Evolutionary conservation across 805 yeast genomes (phyloP).

Genomic region (Cyberlindnera lachancei): DNA sequence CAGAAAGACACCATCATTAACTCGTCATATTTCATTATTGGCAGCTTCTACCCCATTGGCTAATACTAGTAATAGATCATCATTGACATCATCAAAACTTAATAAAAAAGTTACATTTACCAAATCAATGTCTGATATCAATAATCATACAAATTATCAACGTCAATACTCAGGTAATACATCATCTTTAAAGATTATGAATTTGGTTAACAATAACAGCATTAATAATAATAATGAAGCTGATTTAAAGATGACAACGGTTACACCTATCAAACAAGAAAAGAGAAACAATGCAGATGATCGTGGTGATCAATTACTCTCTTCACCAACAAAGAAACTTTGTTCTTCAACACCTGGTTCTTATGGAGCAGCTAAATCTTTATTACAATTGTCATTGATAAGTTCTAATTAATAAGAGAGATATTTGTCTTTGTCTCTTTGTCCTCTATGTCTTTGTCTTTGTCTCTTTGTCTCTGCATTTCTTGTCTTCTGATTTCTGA

Average conservation of each 20-base stretch:
- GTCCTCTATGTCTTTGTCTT: background rate
- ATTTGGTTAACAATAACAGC: too few relatives aligned
- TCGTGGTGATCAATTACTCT: slow-evolving; percentile 20
- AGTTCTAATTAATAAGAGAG: slow-evolving; percentile 14
- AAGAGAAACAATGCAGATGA: slow-evolving; percentile 18
- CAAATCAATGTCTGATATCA: slow-evolving; percentile 5
- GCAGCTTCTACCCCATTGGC: slow-evolving; percentile 27
- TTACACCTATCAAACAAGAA: slow-evolving; percentile 19
- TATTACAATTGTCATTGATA: slow-evolving; percentile 31
- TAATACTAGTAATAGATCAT: slow-evolving; percentile 13
- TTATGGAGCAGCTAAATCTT: slow-evolving; percentile 40
- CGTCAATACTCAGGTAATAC: background rate
- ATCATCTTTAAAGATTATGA: background rate
- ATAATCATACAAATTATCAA: background rate
- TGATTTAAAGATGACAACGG: slow-evolving; percentile 1
- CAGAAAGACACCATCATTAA: slow-evolving; percentile 17
- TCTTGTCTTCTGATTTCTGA: too few relatives aligned
- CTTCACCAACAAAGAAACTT: slow-evolving; percentile 31
- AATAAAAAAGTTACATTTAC: slow-evolving; percentile 17
- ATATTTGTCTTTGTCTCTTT: slow-evolving; percentile 1
- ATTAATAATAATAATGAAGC: too few relatives aligned
- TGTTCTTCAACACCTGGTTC: slow-evolving; percentile 37
- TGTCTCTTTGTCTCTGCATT: too few relatives aligned
- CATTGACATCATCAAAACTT: slow-evolving; percentile 10
- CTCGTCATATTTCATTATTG: slow-evolving; percentile 25